phyloP scores from a whole-genome alignment of 371 early-diverging fungal species.

The Rhizopus sp. region DNA sequence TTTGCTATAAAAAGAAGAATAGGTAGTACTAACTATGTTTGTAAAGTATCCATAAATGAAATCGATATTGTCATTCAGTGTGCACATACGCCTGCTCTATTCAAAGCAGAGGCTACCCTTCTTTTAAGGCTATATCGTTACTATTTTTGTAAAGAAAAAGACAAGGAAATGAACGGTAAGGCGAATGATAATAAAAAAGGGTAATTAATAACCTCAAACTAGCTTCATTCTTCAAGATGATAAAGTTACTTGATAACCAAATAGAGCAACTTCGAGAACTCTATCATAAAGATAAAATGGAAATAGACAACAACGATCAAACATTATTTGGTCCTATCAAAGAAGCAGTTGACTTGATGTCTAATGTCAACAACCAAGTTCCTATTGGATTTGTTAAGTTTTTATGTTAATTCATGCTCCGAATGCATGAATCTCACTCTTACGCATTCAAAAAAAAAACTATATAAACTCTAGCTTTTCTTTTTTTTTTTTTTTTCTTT shows the following conservation, averaged over 20 bases:
- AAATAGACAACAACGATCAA: constrained; percentile 3
- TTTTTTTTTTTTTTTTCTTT: constrained; percentile 2
- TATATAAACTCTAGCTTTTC: not conserved
- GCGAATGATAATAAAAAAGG: not conserved
- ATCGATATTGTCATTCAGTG: constrained; percentile 22
- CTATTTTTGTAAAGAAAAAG: not conserved
- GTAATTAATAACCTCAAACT: not conserved
- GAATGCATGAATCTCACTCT: not conserved
- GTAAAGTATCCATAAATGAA: constrained; percentile 13
- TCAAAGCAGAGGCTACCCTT: constrained; percentile 18
- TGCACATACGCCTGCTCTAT: constrained; percentile 16
- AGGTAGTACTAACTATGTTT: not conserved
- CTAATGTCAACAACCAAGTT: constrained; percentile 5
- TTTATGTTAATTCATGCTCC: not conserved
- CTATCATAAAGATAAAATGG: constrained; percentile 12
- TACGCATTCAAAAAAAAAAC: not conserved
- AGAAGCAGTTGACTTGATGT: constrained; percentile 5
- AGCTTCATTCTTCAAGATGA: not conserved
- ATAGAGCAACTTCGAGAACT: constrained; percentile 13
- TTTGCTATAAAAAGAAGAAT: not conserved
- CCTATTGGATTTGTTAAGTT: constrained; percentile 14
- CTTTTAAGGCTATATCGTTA: constrained; percentile 10
- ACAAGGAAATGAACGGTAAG: not conserved
- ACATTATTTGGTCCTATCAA: not conserved
- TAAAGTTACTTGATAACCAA: constrained; percentile 11